These are phyloP conservation scores for Candida pseudoviswanathii DNA, from an alignment of 1,139 yeast genomes.

Conservation along the genomic window DNA sequence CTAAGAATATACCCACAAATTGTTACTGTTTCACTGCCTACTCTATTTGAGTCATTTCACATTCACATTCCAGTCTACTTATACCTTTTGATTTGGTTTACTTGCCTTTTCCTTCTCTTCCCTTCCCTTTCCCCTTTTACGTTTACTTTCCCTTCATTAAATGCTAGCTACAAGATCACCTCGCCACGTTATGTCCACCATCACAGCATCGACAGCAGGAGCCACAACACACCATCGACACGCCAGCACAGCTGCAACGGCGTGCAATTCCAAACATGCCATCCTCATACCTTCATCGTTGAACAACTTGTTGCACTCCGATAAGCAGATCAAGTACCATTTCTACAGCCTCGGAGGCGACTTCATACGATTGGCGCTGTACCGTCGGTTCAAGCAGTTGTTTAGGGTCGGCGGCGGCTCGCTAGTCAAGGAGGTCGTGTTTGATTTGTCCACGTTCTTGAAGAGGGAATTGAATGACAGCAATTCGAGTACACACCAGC, in stretches of 20 bases:
- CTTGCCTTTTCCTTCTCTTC: neutral
- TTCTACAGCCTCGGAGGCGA: conserved; percentile 40
- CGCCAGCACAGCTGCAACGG: neutral
- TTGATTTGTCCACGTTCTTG: conserved; percentile 40
- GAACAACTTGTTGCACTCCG: conserved; percentile 16
- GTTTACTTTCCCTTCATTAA: neutral
- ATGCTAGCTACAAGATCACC: neutral
- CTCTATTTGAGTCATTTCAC: neutral
- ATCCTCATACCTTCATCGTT: conserved; percentile 17
- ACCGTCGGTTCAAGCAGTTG: conserved; percentile 35
- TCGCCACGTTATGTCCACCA: conserved; percentile 2
- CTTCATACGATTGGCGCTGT: conserved; percentile 35
- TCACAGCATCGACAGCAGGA: neutral
- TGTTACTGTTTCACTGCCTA: neutral
- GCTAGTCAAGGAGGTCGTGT: conserved; percentile 35
- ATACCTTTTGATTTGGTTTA: neutral
- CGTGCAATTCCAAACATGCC: conserved; percentile 10
- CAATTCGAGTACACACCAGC: conserved; percentile 20
- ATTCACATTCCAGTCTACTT: neutral
- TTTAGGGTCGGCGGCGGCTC: conserved; percentile 40
- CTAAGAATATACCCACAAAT: neutral
- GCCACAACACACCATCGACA: neutral
- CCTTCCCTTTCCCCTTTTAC: neutral
- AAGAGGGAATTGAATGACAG: conserved; percentile 28
- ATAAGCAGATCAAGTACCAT: conserved; percentile 25